A percentile compares a stretch with the other conserved stretches of the same genome.
These are phyloP conservation scores for Cladophialophora yegresii DNA, from an alignment of 2,329 filamentous ascomycete genomes.

Conservation along the genomic window DNA sequence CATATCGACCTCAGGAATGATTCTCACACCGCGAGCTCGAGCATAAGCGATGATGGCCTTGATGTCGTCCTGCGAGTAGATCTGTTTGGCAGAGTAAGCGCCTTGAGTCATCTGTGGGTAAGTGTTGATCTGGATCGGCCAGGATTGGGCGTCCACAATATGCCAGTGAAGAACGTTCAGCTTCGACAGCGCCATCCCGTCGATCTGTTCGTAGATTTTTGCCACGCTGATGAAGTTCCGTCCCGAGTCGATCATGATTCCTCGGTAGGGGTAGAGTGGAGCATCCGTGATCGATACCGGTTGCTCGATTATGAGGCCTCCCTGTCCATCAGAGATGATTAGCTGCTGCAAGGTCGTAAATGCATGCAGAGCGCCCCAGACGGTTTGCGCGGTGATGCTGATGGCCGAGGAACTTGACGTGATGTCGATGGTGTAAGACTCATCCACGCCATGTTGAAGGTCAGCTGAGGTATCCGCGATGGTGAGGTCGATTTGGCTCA, in stretches of 20 bases:
- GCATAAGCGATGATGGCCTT: conserved; percentile 53
- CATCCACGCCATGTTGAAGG: conserved; percentile 59
- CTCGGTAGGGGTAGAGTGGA: conserved; percentile 57
- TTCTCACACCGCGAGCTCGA: conserved; percentile 58
- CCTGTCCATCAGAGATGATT: conserved; percentile 52
- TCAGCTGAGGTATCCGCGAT: conserved; percentile 51
- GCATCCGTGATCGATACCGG: conserved; percentile 55
- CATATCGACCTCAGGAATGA: conserved; percentile 65
- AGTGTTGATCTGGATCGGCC: conserved; percentile 54
- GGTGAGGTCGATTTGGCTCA: conserved; percentile 52
- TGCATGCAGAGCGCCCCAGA: conserved; percentile 59
- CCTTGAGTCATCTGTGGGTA: conserved; percentile 58
- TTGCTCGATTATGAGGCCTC: conserved; percentile 55
- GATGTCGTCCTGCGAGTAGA: conserved; percentile 50
- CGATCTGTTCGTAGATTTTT: conserved; percentile 58
- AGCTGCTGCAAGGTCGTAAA: conserved; percentile 61
- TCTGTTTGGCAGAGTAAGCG: conserved; percentile 55
- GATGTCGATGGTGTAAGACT: conserved; percentile 57
- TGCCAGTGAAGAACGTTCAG: conserved; percentile 62
- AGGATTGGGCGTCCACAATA: conserved; percentile 58
- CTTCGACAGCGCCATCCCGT: conserved; percentile 59
- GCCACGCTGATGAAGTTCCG: conserved; percentile 56
- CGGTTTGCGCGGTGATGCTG: conserved; percentile 53
- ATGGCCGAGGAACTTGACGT: conserved; percentile 45
- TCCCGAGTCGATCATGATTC: conserved; percentile 58